Percentiles rank a stretch among this genome's conserved stretches.
Conservation (phyloP, 176 grass and related monocot species). For the Otatea glauca region DNA sequence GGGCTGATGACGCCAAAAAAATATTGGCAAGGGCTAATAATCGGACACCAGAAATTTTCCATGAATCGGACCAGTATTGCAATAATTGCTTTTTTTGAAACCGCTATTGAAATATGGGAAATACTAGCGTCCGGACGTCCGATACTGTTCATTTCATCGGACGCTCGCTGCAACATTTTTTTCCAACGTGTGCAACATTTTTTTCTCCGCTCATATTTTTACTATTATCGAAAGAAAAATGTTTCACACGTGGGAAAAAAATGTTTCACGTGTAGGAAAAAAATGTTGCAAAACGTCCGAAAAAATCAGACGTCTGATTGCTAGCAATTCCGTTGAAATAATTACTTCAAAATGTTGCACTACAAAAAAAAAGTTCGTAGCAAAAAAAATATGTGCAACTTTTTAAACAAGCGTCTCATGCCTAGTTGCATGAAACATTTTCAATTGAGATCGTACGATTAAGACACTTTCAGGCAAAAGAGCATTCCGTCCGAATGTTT, state of each 20-base stretch:
- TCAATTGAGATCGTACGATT: not conserved
- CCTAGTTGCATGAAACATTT: not conserved
- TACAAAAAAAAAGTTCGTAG: not conserved
- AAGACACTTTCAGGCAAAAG: not conserved
- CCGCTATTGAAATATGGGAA: too few relatives aligned
- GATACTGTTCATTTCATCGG: too few relatives aligned
- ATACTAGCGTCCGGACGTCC: too few relatives aligned
- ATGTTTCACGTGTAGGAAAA: too few relatives aligned
- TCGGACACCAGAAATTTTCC: not conserved
- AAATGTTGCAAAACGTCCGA: too few relatives aligned
- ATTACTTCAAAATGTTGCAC: not conserved
- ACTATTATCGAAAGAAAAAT: too few relatives aligned
- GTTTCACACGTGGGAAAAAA: too few relatives aligned
- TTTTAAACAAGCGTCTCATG: not conserved
- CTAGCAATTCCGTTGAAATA: too few relatives aligned
- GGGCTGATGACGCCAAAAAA: not conserved
- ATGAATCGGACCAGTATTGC: not conserved
- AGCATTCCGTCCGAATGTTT: not conserved
- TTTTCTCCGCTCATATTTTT: too few relatives aligned
- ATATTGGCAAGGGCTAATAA: not conserved
- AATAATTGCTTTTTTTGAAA: not conserved
- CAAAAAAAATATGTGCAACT: not conserved
- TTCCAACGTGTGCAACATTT: too few relatives aligned
- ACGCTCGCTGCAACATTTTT: too few relatives aligned
- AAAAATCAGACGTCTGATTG: too few relatives aligned